A percentile compares a stretch with the other conserved stretches of the same genome.
phyloP scores from a whole-genome alignment of 768 basidiomycete genomes.

The Tremella fuciformis region DNA sequence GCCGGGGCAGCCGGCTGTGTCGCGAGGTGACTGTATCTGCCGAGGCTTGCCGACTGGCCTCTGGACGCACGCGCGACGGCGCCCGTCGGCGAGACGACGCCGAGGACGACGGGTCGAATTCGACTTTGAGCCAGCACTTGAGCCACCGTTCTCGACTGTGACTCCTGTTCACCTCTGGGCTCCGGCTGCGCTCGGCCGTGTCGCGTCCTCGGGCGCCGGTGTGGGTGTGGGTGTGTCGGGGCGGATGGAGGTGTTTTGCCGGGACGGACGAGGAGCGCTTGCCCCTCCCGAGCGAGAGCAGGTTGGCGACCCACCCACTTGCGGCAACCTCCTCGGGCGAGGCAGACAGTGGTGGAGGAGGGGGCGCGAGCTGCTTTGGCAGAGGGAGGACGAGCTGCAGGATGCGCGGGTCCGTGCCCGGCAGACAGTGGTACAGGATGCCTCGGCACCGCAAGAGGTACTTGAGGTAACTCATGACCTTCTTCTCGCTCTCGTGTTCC shows the following conservation, averaged over 20 bases:
- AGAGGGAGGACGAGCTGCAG: conserved; percentile 17
- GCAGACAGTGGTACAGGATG: conserved; percentile 43
- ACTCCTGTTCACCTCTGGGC: conserved; percentile 5
- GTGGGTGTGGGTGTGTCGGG: not conserved
- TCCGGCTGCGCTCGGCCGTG: not conserved
- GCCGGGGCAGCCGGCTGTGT: not conserved
- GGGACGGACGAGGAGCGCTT: conserved; percentile 10
- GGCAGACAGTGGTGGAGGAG: conserved; percentile 2
- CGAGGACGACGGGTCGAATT: conserved; percentile 10
- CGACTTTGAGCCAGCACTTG: conserved; percentile 31
- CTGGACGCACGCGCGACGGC: conserved; percentile 1
- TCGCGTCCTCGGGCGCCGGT: too few species aligned
- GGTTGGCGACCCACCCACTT: conserved; percentile 7
- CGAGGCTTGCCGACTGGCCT: not conserved
- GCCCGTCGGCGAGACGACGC: too few species aligned
- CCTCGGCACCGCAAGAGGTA: conserved; percentile 47
- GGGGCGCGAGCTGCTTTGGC: not conserved
- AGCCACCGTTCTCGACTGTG: conserved; percentile 15
- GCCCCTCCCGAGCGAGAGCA: too few species aligned
- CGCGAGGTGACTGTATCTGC: not conserved
- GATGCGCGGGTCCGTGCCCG: conserved; percentile 4
- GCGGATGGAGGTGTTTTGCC: conserved; percentile 17
- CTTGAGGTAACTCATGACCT: conserved; percentile 44
- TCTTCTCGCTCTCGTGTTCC: conserved; percentile 23
- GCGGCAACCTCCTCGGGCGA: not conserved